A percentile compares a stretch with the other conserved stretches of the same genome.
These are phyloP conservation scores for Phyllosticta citriasiana DNA, from an alignment of 2,329 filamentous ascomycete species.

Conservation along the genomic window DNA sequence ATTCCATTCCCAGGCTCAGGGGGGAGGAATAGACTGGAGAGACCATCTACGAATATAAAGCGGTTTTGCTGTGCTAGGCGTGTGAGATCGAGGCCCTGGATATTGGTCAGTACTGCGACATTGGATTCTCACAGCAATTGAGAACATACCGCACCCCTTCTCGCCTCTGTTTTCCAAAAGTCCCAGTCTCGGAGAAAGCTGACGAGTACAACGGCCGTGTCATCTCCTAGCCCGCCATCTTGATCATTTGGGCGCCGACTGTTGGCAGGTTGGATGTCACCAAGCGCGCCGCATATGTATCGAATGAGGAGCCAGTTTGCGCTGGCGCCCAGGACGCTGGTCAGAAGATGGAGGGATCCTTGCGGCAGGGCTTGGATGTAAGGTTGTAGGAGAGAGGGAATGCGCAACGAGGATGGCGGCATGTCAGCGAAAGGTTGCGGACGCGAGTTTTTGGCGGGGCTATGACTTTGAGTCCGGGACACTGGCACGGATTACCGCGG, in stretches of 20 bases:
- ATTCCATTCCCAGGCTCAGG: conserved; percentile 1
- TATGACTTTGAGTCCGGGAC: neutral
- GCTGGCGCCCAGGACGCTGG: conserved; percentile 47
- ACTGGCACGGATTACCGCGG: neutral
- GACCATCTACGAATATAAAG: conserved; percentile 67
- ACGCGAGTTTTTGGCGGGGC: neutral
- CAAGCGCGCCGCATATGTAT: conserved; percentile 40
- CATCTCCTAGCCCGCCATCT: conserved; percentile 24
- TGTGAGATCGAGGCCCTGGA: conserved; percentile 61
- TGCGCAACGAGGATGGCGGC: conserved; percentile 32
- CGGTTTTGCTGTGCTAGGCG: conserved; percentile 45
- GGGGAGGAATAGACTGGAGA: conserved; percentile 47
- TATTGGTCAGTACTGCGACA: neutral
- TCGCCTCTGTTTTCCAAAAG: conserved; percentile 67
- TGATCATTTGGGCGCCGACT: conserved; percentile 11
- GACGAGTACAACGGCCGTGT: conserved; percentile 54
- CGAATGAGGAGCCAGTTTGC: conserved; percentile 48
- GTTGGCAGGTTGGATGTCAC: conserved; percentile 14
- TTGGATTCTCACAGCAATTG: neutral
- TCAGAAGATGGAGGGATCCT: conserved; percentile 55
- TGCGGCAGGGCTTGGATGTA: conserved; percentile 46
- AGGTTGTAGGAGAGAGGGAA: conserved; percentile 55
- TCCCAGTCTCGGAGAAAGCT: conserved; percentile 70
- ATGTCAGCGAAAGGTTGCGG: conserved; percentile 13
- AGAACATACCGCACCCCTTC: conserved; percentile 50